Percentiles rank a stretch among this genome's conserved stretches.
phyloP scores from a whole-genome alignment of 495 filamentous ascomycete genomes.

The Aspergillus asperescens region DNA sequence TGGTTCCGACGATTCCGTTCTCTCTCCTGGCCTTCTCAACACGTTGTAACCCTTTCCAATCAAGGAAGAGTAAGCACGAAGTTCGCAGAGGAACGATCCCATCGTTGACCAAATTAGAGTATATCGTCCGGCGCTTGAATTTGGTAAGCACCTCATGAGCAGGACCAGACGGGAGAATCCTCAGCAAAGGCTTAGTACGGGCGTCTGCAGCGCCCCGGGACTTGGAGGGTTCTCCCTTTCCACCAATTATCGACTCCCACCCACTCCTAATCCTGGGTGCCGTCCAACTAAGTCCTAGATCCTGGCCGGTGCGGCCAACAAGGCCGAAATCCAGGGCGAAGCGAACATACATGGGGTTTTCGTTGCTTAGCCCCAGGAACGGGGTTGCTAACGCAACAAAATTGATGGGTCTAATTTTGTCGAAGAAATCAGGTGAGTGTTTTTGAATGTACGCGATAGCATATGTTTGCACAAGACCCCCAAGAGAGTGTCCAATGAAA shows the following conservation, averaged over 20 bases:
- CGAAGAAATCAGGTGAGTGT: slow-evolving; percentile 87
- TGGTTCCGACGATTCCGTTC: slow-evolving; percentile 83
- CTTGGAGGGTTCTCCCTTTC: slow-evolving; percentile 61
- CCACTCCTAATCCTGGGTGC: slow-evolving; percentile 79
- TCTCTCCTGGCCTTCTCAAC: slow-evolving; percentile 93
- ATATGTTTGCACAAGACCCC: slow-evolving; percentile 88
- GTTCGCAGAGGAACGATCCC: slow-evolving; percentile 93
- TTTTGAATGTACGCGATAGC: slow-evolving; percentile 97
- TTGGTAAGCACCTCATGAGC: slow-evolving; percentile 80
- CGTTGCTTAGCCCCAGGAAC: slow-evolving; percentile 89
- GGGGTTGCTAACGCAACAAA: slow-evolving; percentile 91
- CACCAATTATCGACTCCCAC: slow-evolving; percentile 81
- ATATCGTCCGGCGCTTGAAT: slow-evolving; percentile 87
- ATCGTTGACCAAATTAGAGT: slow-evolving; percentile 98
- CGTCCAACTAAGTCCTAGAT: slow-evolving; percentile 90
- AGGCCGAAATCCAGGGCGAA: slow-evolving; percentile 95
- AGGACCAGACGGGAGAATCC: slow-evolving; percentile 88
- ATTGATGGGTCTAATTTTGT: slow-evolving; percentile 80
- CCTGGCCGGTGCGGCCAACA: slow-evolving; percentile 90
- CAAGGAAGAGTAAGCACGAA: slow-evolving; percentile 92
- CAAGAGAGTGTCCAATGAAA: slow-evolving; percentile 90
- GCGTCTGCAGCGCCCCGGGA: slow-evolving; percentile 63
- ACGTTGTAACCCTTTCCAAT: slow-evolving; percentile 88
- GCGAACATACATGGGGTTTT: slow-evolving; percentile 94
- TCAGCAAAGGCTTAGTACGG: slow-evolving; percentile 79